These are phyloP conservation scores for Phytophthora tentaculata DNA, from an alignment of 352 stramenopile genomes.

Conservation along the genomic window DNA sequence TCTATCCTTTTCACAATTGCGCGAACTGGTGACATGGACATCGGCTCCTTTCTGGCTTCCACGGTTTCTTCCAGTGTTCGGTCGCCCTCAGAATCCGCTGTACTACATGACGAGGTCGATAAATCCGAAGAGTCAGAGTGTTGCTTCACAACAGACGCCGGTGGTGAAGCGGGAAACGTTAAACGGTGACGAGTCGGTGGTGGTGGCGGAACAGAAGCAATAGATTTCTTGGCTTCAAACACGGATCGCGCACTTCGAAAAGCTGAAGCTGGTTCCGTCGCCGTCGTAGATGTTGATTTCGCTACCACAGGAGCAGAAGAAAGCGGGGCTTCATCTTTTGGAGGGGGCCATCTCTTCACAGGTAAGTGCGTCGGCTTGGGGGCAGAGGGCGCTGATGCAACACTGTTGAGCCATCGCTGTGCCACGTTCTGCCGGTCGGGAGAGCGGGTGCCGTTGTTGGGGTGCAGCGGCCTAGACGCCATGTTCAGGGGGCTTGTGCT, in stretches of 20 bases:
- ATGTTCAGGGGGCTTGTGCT: constrained; percentile 22
- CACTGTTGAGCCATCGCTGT: constrained; percentile 30
- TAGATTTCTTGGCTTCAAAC: constrained; percentile 35
- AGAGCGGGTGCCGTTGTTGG: constrained; percentile 23
- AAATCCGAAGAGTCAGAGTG: constrained; percentile 13
- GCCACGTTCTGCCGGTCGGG: constrained; percentile 31
- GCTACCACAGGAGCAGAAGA: constrained; percentile 6
- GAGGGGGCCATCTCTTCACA: constrained; percentile 19
- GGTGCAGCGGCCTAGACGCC: constrained; percentile 47
- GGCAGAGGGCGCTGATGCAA: constrained; percentile 2
- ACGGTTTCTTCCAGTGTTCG: constrained; percentile 22
- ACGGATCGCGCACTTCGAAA: constrained; percentile 37
- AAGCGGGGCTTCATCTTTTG: constrained; percentile 2
- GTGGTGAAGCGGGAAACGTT: not conserved
- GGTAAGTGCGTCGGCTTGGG: constrained; percentile 9
- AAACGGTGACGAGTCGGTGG: constrained; percentile 18
- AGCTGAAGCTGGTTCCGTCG: not conserved
- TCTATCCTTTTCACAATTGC: constrained; percentile 14
- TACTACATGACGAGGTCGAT: constrained; percentile 31
- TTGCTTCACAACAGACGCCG: constrained; percentile 16
- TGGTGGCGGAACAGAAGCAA: not conserved
- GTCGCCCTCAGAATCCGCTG: constrained; percentile 27
- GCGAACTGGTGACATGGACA: not conserved
- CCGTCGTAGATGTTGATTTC: not conserved
- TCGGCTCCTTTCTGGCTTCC: not conserved